phyloP scores from a whole-genome alignment of 1,139 yeast genomes.

The Nakaseomyces sp. region DNA sequence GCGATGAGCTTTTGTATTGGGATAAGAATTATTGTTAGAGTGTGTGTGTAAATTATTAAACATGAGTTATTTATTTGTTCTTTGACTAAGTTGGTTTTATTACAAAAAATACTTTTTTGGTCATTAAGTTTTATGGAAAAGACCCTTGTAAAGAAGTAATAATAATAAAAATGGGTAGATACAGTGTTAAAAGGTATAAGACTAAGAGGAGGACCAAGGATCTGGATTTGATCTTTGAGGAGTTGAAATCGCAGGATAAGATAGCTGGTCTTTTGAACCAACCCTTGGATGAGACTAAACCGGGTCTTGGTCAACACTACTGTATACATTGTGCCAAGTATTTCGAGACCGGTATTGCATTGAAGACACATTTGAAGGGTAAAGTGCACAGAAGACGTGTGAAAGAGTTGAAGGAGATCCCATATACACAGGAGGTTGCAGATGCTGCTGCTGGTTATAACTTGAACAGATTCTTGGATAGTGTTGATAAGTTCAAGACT shows the following conservation, averaged over 20 bases:
- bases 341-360: slow-evolving; percentile 68
- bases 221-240: slow-evolving; percentile 73
- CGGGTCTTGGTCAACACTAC: slow-evolving; percentile 91
- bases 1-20: no score
- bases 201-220: slow-evolving; percentile 81
- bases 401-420: slow-evolving; percentile 63
- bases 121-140: no score
- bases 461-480: slow-evolving; percentile 53
- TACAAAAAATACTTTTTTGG: no score
- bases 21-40: no score
- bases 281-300: slow-evolving; percentile 78
- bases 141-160: no score
- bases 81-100: no score
- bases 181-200: slow-evolving; percentile 67
- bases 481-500: slow-evolving; percentile 49
- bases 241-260: slow-evolving; percentile 55
- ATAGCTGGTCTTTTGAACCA: slow-evolving; percentile 64
- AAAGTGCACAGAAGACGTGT: slow-evolving; percentile 83
- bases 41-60: no score
- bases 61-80: no score
- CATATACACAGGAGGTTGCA: slow-evolving; percentile 80
- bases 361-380: slow-evolving; percentile 61
- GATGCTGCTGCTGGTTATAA: slow-evolving; percentile 85
- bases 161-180: slow-evolving; percentile 93
- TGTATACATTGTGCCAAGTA: slow-evolving; percentile 93